A percentile compares a stretch with the other conserved stretches of the same genome.
These are phyloP conservation scores for Ganoderma sinense DNA, from an alignment of 1,284 basidiomycete genomes.

Conservation along the genomic window DNA sequence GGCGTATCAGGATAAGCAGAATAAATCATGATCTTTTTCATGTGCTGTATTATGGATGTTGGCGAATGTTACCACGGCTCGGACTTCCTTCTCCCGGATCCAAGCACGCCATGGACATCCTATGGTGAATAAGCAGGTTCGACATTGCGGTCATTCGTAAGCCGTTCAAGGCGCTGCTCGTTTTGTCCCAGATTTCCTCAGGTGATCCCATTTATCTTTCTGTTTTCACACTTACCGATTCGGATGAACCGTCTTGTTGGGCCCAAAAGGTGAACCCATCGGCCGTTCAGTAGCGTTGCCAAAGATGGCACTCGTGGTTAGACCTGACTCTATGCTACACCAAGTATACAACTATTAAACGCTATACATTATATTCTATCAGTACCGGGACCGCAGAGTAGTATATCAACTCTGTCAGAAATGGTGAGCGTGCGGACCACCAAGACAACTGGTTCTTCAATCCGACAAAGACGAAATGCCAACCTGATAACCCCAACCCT, in stretches of 20 bases:
- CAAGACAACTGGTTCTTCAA: too few species aligned
- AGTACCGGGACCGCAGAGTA: not conserved
- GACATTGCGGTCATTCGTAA: not conserved
- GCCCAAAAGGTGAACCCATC: not conserved
- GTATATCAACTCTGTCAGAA: not conserved
- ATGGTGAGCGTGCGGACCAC: not conserved
- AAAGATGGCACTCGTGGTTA: not conserved
- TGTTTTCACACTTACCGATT: not conserved
- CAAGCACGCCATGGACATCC: not conserved
- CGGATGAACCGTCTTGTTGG: not conserved
- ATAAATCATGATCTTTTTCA: not conserved
- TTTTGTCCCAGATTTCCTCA: too few species aligned
- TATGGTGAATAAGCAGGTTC: not conserved
- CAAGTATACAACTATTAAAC: not conserved
- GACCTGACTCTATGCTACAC: not conserved
- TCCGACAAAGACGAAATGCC: not conserved
- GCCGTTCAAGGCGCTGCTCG: not conserved
- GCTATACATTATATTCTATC: not conserved
- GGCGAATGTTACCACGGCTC: not conserved
- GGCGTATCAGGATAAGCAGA: conserved; percentile 59
- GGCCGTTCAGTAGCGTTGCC: not conserved
- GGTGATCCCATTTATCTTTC: too few species aligned
- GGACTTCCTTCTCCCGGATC: not conserved
- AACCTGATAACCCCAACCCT: not conserved
- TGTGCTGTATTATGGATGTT: not conserved